Conservation (phyloP, 768 basidiomycete species). For the Pulveroboletus ravenelii region DNA sequence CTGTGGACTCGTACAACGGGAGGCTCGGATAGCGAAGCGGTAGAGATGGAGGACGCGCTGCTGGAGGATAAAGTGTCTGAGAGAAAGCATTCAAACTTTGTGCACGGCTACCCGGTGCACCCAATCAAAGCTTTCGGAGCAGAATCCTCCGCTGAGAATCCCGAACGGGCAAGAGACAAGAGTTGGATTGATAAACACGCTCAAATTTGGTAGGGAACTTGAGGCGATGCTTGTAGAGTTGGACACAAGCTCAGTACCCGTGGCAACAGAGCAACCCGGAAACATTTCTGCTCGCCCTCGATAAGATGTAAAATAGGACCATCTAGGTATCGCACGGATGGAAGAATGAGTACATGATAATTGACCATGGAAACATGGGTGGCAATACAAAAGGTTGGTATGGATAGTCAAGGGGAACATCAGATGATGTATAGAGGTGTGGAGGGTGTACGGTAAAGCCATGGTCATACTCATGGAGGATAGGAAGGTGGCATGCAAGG, state of each 20-base stretch:
- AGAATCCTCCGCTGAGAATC: too few relatives aligned
- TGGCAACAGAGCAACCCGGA: too few relatives aligned
- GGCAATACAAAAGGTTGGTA: conserved; percentile 10
- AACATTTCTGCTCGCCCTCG: neutral
- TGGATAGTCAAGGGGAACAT: neutral
- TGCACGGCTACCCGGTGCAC: too few relatives aligned
- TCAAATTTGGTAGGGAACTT: too few relatives aligned
- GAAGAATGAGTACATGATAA: conserved; percentile 12
- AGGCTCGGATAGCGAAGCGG: conserved; percentile 63
- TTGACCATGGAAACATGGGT: conserved; percentile 7
- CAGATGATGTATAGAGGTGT: conserved; percentile 4
- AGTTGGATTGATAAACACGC: too few relatives aligned
- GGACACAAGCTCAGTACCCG: too few relatives aligned
- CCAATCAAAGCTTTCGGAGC: too few relatives aligned
- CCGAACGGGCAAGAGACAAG: too few relatives aligned
- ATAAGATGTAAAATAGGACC: neutral
- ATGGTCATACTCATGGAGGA: conserved; percentile 7
- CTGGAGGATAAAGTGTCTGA: conserved; percentile 72
- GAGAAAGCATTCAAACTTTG: conserved; percentile 31
- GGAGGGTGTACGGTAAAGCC: conserved; percentile 13
- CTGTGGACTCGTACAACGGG: conserved; percentile 47
- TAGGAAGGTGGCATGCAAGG: neutral
- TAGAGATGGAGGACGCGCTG: conserved; percentile 59
- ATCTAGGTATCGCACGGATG: neutral
- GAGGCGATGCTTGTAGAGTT: too few relatives aligned